A percentile compares a stretch with the other conserved stretches of the same genome.
Conservation (phyloP, 257 asterid species). For the Linderniella brevidens region DNA sequence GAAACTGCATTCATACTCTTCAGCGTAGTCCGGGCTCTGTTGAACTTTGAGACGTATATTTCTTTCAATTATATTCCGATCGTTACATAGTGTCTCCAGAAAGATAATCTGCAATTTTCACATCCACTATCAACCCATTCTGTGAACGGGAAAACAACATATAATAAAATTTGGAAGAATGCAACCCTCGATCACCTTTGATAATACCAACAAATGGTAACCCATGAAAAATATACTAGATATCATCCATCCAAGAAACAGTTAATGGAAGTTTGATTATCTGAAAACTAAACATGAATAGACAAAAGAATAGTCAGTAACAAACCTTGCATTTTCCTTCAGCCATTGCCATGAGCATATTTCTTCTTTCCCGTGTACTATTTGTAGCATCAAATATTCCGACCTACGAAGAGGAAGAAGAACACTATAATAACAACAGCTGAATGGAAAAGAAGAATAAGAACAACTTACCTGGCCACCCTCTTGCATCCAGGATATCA, state of each 20-base stretch:
- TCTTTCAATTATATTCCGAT: constrained; percentile 72
- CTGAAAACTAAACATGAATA: neutral
- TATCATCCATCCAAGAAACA: too few relatives aligned
- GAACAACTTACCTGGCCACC: constrained; percentile 79
- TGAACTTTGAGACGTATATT: constrained; percentile 99
- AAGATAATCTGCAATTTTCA: constrained; percentile 65
- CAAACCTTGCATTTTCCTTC: constrained; percentile 96
- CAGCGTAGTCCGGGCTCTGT: constrained; percentile 98
- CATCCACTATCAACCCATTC: constrained; percentile 5
- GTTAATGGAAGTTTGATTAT: neutral
- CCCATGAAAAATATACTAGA: too few relatives aligned
- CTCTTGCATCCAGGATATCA: constrained; percentile 99
- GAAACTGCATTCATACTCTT: constrained; percentile 66
- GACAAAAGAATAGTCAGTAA: constrained; percentile 7
- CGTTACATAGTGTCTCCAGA: constrained; percentile 87
- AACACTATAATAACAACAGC: constrained; percentile 14
- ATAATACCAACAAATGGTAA: too few relatives aligned
- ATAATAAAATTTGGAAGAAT: too few relatives aligned
- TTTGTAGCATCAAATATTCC: constrained; percentile 98
- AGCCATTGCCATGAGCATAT: constrained; percentile 94
- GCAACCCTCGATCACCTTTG: too few relatives aligned
- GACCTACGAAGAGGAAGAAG: constrained; percentile 36
- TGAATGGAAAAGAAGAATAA: constrained; percentile 1
- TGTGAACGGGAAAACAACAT: neutral
- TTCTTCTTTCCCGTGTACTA: constrained; percentile 76